Evolutionary conservation across 805 yeast species (phyloP).

Genomic region (Schwanniomyces sp.): DNA sequence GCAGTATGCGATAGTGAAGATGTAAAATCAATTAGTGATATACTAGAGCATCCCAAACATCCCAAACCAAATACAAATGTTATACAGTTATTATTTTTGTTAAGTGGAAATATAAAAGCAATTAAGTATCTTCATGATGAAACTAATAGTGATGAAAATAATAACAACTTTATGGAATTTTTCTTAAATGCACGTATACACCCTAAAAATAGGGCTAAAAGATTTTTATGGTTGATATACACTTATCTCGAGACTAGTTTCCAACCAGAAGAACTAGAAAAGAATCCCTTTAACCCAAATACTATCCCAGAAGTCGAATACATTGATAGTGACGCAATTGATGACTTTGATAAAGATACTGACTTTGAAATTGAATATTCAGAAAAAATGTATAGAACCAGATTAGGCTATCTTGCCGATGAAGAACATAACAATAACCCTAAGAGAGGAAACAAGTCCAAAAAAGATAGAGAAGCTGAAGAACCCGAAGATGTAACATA

Average conservation of each 20-base stretch:
- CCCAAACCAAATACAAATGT: constrained; percentile 55
- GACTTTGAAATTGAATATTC: constrained; percentile 49
- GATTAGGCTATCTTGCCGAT: constrained; percentile 40
- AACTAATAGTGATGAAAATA: constrained; percentile 13
- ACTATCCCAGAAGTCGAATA: constrained; percentile 37
- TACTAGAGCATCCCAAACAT: constrained; percentile 32
- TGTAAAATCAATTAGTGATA: constrained; percentile 48
- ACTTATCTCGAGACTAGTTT: constrained; percentile 76
- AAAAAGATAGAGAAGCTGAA: constrained; percentile 18
- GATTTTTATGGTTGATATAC: constrained; percentile 83
- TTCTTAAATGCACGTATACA: constrained; percentile 62
- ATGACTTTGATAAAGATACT: constrained; percentile 46
- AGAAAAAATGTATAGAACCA: constrained; percentile 44
- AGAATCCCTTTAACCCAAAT: constrained; percentile 58
- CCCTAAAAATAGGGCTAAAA: constrained; percentile 64
- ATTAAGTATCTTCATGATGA: constrained; percentile 38
- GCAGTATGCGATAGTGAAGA: constrained; percentile 75
- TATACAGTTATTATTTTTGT: constrained; percentile 70
- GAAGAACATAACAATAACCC: constrained; percentile 36
- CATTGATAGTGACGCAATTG: constrained; percentile 24
- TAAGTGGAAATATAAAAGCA: constrained; percentile 63
- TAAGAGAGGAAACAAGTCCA: constrained; percentile 31
- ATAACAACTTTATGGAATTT: constrained; percentile 59
- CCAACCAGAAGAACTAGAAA: constrained; percentile 45
- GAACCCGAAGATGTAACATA: constrained; percentile 4